Conservation (phyloP, 306 rosid species). For the cucumber (Cucumis sativus) region Cucumber_9930_V3 NC_026655.2:15812501-15813000, state of each 20-base stretch:
- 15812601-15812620: not conserved
- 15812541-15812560: not conserved
- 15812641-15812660: not conserved
- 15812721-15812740: not conserved
- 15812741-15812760: not conserved
- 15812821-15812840: slow-evolving; percentile 96
- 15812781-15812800: not conserved
- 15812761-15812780: not conserved
- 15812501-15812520: slow-evolving; percentile 91
- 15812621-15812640: not conserved
- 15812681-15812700: not conserved
- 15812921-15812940: slow-evolving; percentile 18
- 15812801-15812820: slow-evolving; percentile 50
- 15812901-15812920: slow-evolving; percentile 97
- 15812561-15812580: not conserved
- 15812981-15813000: not conserved
- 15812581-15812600: not conserved
- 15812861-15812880: slow-evolving; percentile 97
- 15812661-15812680: not conserved
- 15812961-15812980: not conserved
- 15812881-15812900: slow-evolving; percentile 86
- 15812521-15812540: slow-evolving; percentile 55
- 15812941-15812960: not conserved
- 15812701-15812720: not conserved
- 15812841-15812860: slow-evolving; percentile 99